phyloP scores from a whole-genome alignment of 306 rosid genomes.

The Fagus crenata region DNA sequence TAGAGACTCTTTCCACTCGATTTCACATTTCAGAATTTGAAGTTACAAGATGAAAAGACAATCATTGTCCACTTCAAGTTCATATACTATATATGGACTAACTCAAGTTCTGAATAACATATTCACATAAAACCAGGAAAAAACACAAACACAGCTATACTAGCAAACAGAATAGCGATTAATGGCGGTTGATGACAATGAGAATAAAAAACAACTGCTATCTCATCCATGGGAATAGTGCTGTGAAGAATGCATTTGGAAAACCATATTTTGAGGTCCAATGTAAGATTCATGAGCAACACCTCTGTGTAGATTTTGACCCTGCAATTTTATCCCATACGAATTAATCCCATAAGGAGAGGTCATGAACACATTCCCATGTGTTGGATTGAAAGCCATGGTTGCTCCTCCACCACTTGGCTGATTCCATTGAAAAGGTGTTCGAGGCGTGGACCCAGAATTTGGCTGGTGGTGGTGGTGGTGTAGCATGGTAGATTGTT shows the following conservation, averaged over 20 bases:
- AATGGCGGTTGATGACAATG: constrained; percentile 40
- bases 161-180: constrained; percentile 36
- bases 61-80: constrained; percentile 35
- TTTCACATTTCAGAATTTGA: constrained; percentile 27
- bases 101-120: constrained; percentile 46
- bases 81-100: constrained; percentile 29
- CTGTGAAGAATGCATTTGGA: constrained; percentile 65
- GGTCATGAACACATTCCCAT: constrained; percentile 51
- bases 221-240: constrained; percentile 52
- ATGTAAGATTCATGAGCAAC: constrained; percentile 49
- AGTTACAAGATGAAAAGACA: constrained; percentile 29
- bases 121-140: constrained; percentile 55
- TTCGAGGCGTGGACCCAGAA: constrained; percentile 31
- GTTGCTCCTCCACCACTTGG: constrained; percentile 38
- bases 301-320: constrained; percentile 49
- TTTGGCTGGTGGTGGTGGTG: constrained; percentile 34
- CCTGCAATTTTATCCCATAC: constrained; percentile 52
- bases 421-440: constrained; percentile 68
- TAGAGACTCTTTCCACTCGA: constrained; percentile 26
- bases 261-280: constrained; percentile 63
- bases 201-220: constrained; percentile 22
- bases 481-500: constrained; percentile 31
- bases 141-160: constrained; percentile 35
- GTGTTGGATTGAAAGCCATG: constrained; percentile 42
- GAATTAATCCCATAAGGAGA: constrained; percentile 52